Conservation (phyloP, 2,329 filamentous ascomycete species). For the Pseudogymnoascus sp. region DNA sequence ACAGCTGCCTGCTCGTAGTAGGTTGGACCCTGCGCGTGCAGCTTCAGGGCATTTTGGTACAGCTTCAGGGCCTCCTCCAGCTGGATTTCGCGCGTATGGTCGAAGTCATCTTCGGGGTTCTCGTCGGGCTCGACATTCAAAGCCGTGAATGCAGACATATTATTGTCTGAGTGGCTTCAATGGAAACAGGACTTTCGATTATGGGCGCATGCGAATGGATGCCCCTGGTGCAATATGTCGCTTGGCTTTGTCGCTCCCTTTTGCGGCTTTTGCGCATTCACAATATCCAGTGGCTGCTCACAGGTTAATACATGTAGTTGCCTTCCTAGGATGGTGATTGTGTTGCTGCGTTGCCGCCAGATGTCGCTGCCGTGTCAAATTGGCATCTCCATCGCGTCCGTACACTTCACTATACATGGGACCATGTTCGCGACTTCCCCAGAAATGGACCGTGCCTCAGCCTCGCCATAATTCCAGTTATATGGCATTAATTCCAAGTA, state of each 20-base stretch:
- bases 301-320: neutral
- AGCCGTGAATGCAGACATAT: conserved; percentile 60
- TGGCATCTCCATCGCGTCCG: neutral
- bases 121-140: conserved; percentile 94
- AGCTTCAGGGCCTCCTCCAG: conserved; percentile 89
- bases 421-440: neutral
- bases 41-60: conserved; percentile 83
- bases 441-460: neutral
- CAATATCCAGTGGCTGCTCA: neutral
- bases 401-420: conserved; percentile 1
- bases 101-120: conserved; percentile 80
- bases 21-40: conserved; percentile 76
- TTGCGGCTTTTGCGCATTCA: no score
- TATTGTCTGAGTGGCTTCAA: neutral
- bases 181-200: neutral
- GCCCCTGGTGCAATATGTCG: neutral
- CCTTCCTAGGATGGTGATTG: neutral
- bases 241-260: neutral
- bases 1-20: conserved; percentile 68
- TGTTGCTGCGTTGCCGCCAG: neutral
- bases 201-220: neutral
- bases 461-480: neutral
- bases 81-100: conserved; percentile 91
- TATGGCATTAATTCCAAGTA: neutral
- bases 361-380: neutral